Evolutionary conservation across 2,329 filamentous ascomycete species (phyloP), one percentile per base, ranked within the genome.

Genomic region (Colletotrichum lini): DNA sequence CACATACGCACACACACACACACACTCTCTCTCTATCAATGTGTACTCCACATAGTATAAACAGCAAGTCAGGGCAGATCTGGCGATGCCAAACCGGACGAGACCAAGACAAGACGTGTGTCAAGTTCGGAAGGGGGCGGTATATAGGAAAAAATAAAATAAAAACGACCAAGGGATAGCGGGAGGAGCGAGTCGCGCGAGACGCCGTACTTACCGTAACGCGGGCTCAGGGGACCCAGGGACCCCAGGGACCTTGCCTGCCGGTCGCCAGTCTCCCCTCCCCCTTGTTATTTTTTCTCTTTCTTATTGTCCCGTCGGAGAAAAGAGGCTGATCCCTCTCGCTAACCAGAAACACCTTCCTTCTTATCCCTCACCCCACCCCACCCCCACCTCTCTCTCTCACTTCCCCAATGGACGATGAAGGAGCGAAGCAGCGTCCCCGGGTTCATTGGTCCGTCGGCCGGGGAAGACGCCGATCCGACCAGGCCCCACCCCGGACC

Each of bases 41-140:
- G 7, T 30, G 30, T 30, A 30, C 30, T 9, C 30, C 8, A 30
- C 30, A 2, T 30, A 30, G 30, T 30, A 30, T 30, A 8, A 9
- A 8, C 18, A 56, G 21, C 23, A 35, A 16, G 16, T n/a, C 26
- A 30, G 58, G 40, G 53, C 15, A 12, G 15, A 26, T 49, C 30
- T 56, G 56, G 47, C 59, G 47, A 30, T 30, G 35, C 35, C 61
- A 57, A 30, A 30, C 30, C 30, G 6, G 53, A 49, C 67, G 57
- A 70, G 53, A 67, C 67, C 56, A 70, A 70, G 64, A 67, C 67
- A 67, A 67, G 67, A 67, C 64, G 23, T 62, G 67, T 70, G 49
- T 70, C 67, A 70, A 70, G 63, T 70, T 30, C 42, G 57, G 38
- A 70, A 30, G 30, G 6, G 30, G 30, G 30, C 8, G 1, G 30